Percentiles rank a stretch among this genome's conserved stretches.
Conservation (phyloP, 805 yeast genomes). For the Lachancea dasiensis region DNA sequence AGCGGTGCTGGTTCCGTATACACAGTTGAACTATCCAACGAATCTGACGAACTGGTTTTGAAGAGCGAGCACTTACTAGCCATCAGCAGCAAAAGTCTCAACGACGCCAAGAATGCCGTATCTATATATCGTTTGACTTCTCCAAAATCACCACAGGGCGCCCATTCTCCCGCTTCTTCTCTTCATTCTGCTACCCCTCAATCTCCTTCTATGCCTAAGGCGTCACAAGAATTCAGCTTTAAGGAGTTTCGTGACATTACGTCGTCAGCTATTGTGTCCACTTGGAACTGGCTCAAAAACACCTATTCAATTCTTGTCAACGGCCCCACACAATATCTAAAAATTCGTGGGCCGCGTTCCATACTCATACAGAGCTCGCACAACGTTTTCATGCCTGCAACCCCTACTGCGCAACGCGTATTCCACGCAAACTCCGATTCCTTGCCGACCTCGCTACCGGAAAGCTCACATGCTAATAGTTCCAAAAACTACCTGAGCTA, state of each 20-base stretch:
- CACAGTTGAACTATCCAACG: slow-evolving; percentile 23
- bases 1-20: slow-evolving; percentile 27
- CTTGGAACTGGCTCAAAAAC: slow-evolving; percentile 13
- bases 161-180: too few relatives aligned
- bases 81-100: slow-evolving; percentile 26
- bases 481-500: slow-evolving; percentile 20
- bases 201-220: not conserved
- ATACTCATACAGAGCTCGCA: slow-evolving; percentile 28
- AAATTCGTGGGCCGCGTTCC: slow-evolving; percentile 32
- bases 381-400: slow-evolving; percentile 18
- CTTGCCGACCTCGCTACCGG: not conserved
- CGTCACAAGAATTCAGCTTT: slow-evolving; percentile 14
- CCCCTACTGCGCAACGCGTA: not conserved
- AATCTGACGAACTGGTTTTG: slow-evolving; percentile 25
- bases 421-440: not conserved
- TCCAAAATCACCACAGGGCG: not conserved
- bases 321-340: slow-evolving; percentile 24
- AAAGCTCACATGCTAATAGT: too few relatives aligned
- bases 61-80: slow-evolving; percentile 29
- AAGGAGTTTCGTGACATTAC: slow-evolving; percentile 15
- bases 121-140: slow-evolving; percentile 12
- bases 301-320: slow-evolving; percentile 14
- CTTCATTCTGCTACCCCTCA: too few relatives aligned
- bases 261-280: slow-evolving; percentile 5
- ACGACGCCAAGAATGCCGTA: slow-evolving; percentile 23